These are phyloP conservation scores for Jackrogersella multiformis DNA, from an alignment of 495 filamentous ascomycete species.

Conservation along the genomic window DNA sequence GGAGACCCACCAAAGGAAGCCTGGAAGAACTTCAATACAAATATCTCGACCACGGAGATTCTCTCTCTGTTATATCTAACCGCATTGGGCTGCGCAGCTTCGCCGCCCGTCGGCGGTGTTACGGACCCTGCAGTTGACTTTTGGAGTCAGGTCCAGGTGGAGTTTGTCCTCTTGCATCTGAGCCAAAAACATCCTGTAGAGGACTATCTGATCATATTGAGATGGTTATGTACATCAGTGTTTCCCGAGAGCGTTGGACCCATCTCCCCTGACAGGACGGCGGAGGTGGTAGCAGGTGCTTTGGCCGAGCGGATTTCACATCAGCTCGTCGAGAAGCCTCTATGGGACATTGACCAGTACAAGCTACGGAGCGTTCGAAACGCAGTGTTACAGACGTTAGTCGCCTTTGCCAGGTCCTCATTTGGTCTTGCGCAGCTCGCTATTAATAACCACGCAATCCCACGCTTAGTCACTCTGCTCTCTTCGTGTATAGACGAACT, in stretches of 20 bases:
- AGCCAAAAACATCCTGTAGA: slow-evolving; percentile 55
- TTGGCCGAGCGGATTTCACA: slow-evolving; percentile 54
- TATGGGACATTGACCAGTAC: slow-evolving; percentile 48
- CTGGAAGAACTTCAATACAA: slow-evolving; percentile 32
- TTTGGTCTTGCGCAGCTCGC: slow-evolving; percentile 54
- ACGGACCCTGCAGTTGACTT: slow-evolving; percentile 48
- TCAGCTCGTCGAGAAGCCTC: slow-evolving; percentile 51
- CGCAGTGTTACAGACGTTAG: slow-evolving; percentile 49
- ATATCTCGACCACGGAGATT: slow-evolving; percentile 53
- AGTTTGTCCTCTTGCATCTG: slow-evolving; percentile 57
- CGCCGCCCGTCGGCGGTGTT: slow-evolving; percentile 29
- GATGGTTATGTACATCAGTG: slow-evolving; percentile 54
- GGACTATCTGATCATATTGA: slow-evolving; percentile 53
- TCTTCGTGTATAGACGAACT: slow-evolving; percentile 55
- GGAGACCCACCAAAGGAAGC: slow-evolving; percentile 40
- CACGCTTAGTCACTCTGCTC: slow-evolving; percentile 51
- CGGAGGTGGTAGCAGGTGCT: slow-evolving; percentile 45
- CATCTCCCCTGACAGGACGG: slow-evolving; percentile 47
- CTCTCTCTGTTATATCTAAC: slow-evolving; percentile 53
- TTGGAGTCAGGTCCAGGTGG: slow-evolving; percentile 57
- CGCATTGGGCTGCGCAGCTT: slow-evolving; percentile 50
- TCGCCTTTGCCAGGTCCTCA: slow-evolving; percentile 48
- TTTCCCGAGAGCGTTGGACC: slow-evolving; percentile 56
- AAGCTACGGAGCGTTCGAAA: slow-evolving; percentile 46
- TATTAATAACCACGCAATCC: slow-evolving; percentile 51